A percentile compares a stretch with the other conserved stretches of the same genome.
These are phyloP conservation scores for Nepenthes gracilis DNA, from an alignment of 148 eudicot species.

Conservation along the genomic window DNA sequence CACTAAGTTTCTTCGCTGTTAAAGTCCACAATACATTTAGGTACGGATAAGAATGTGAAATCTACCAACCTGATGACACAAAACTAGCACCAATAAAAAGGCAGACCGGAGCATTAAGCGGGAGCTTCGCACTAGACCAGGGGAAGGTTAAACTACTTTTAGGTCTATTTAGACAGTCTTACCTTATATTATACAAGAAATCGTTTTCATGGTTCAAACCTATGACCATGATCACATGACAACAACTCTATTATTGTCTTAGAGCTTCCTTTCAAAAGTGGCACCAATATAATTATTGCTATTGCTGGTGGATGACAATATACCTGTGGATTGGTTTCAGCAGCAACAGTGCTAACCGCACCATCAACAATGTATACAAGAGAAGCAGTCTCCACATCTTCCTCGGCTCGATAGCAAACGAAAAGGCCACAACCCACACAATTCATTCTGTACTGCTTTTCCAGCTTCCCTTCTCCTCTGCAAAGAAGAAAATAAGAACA, in stretches of 20 bases:
- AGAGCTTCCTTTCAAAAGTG: neutral
- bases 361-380: conserved; percentile 77
- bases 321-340: conserved; percentile 98
- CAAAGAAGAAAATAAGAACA: conserved; percentile 2
- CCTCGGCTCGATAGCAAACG: conserved; percentile 93
- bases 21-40: neutral
- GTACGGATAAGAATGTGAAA: no score
- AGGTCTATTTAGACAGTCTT: no score
- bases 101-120: no score
- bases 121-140: no score
- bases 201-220: no score
- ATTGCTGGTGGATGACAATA: neutral
- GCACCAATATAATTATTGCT: no score
- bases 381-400: conserved; percentile 70
- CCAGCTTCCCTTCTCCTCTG: conserved; percentile 95
- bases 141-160: no score
- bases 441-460: conserved; percentile 88
- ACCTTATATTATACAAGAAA: no score
- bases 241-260: neutral
- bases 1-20: neutral
- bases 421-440: conserved; percentile 88
- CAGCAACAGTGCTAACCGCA: conserved; percentile 88
- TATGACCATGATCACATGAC: no score
- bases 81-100: no score
- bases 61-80: no score